Evolutionary conservation across 2,329 filamentous ascomycete species (phyloP).

Genomic region (Pestalotiopsis sp.): DNA sequence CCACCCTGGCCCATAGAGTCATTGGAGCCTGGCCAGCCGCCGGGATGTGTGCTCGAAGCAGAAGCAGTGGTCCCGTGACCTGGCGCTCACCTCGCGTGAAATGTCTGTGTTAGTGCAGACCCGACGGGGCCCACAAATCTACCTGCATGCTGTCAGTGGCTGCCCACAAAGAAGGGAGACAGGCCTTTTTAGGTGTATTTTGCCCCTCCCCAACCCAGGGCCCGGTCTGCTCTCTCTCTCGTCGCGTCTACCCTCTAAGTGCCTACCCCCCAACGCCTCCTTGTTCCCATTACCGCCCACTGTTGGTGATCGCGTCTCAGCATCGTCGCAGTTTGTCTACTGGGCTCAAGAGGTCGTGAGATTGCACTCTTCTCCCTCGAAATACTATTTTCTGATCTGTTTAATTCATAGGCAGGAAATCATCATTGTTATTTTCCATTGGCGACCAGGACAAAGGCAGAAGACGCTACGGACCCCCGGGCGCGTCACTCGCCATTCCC

Average conservation of each 20-base stretch:
- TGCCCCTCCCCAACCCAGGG: neutral
- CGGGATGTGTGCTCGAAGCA: neutral
- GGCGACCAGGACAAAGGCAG: neutral
- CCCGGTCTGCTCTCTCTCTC: neutral
- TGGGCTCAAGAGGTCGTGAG: neutral
- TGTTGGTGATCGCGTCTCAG: constrained; percentile 14
- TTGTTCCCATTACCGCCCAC: constrained; percentile 12
- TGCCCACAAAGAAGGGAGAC: constrained; percentile 6
- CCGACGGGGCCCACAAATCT: constrained; percentile 1
- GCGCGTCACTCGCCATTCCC: constrained; percentile 14
- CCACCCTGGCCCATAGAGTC: neutral
- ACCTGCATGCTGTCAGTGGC: neutral
- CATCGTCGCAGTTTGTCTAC: constrained; percentile 5
- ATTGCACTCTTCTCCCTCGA: neutral
- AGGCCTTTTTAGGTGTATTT: constrained; percentile 7
- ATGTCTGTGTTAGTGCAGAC: neutral
- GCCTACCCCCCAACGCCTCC: constrained; percentile 12
- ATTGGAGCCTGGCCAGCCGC: neutral
- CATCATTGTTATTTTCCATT: neutral
- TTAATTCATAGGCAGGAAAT: neutral
- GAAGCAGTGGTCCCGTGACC: constrained; percentile 14
- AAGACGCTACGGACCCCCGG: neutral
- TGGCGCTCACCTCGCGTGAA: constrained; percentile 17
- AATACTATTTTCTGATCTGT: neutral
- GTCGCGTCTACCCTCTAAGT: constrained; percentile 10